Percentiles rank a stretch among this genome's conserved stretches.
Conservation (phyloP, 371 early-diverging fungal species). For the Mortierella sp. region DNA sequence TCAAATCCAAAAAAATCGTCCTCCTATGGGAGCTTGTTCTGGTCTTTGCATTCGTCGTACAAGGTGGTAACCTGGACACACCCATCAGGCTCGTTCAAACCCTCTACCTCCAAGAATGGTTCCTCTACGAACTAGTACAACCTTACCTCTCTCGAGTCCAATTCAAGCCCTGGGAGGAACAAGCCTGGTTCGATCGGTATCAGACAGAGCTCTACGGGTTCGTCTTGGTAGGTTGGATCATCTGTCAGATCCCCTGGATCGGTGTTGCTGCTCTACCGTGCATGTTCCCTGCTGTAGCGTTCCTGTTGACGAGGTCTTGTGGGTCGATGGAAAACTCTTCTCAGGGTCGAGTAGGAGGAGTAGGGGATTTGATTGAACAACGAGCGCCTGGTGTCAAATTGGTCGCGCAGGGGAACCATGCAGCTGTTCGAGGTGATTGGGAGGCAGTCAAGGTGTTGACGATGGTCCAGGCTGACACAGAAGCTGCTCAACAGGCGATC, state of each 20-base stretch:
- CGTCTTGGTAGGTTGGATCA: slow-evolving; percentile 30
- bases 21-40: slow-evolving; percentile 19
- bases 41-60: slow-evolving; percentile 2
- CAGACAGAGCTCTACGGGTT: slow-evolving; percentile 35
- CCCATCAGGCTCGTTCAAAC: slow-evolving; percentile 29
- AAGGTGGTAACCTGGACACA: neutral
- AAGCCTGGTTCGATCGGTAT: slow-evolving; percentile 35
- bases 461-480: slow-evolving; percentile 8
- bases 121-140: slow-evolving; percentile 49
- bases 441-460: slow-evolving; percentile 24
- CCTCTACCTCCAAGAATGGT: slow-evolving; percentile 27
- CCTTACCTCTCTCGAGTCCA: slow-evolving; percentile 36
- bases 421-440: slow-evolving; percentile 32
- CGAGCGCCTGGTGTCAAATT: slow-evolving; percentile 25
- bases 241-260: slow-evolving; percentile 37
- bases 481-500: neutral
- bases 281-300: slow-evolving; percentile 37
- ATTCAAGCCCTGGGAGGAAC: slow-evolving; percentile 50
- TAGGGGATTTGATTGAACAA: slow-evolving; percentile 34
- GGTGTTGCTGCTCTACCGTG: slow-evolving; percentile 31
- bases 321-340: slow-evolving; percentile 33
- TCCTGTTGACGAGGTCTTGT: slow-evolving; percentile 39
- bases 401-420: slow-evolving; percentile 29
- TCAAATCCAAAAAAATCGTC: slow-evolving; percentile 14
- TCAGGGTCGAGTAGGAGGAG: neutral